These are phyloP conservation scores for Hypoxylon rickii DNA, from an alignment of 495 filamentous ascomycete genomes.

Conservation along the genomic window DNA sequence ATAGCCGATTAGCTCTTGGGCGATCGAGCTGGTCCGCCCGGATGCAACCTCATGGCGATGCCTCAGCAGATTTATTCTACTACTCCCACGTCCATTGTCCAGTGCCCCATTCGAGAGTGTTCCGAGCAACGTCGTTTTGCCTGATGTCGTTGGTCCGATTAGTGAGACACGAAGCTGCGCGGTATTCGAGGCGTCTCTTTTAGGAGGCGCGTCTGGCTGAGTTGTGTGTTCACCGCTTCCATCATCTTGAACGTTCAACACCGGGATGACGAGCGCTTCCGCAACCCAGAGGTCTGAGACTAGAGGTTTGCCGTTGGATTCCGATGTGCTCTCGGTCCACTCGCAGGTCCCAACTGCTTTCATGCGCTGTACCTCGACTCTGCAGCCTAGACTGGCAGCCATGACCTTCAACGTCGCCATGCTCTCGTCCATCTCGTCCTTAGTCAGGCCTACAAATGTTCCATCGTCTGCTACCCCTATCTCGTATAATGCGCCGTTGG, in stretches of 20 bases:
- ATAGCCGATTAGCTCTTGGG: slow-evolving; percentile 92
- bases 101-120: slow-evolving; percentile 83
- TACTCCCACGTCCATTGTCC: slow-evolving; percentile 91
- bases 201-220: slow-evolving; percentile 13
- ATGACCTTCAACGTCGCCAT: slow-evolving; percentile 81
- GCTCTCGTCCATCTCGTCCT: slow-evolving; percentile 91
- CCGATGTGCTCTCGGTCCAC: slow-evolving; percentile 59
- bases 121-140: slow-evolving; percentile 89
- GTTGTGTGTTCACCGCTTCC: slow-evolving; percentile 13
- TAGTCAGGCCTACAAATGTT: slow-evolving; percentile 83
- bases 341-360: slow-evolving; percentile 87
- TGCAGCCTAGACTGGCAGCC: slow-evolving; percentile 89
- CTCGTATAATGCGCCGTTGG: slow-evolving; percentile 90
- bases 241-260: slow-evolving; percentile 33
- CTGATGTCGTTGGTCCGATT: slow-evolving; percentile 87
- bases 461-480: slow-evolving; percentile 97
- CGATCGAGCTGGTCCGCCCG: slow-evolving; percentile 89
- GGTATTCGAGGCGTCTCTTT: slow-evolving; percentile 48
- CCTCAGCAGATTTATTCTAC: slow-evolving; percentile 82
- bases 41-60: slow-evolving; percentile 94
- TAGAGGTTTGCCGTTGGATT: slow-evolving; percentile 19
- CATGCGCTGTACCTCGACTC: slow-evolving; percentile 79
- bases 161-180: slow-evolving; percentile 90
- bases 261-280: slow-evolving; percentile 66
- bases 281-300: slow-evolving; percentile 79